Conservation (phyloP, 1,284 basidiomycete genomes). For the Trichosporon inkin region DNA sequence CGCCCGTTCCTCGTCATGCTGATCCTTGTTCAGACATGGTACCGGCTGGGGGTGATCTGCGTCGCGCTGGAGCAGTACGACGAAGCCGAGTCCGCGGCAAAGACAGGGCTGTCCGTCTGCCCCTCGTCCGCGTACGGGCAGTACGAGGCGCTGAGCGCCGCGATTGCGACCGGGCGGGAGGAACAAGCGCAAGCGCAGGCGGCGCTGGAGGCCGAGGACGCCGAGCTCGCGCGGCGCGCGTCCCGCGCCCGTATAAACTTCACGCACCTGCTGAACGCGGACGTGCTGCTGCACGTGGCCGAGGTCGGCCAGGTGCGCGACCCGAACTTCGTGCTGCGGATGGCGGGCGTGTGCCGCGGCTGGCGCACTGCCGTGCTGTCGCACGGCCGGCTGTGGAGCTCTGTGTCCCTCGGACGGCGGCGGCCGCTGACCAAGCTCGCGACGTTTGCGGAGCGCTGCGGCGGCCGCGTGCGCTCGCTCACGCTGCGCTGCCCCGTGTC, state of each 20-base stretch:
- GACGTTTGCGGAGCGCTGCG: constrained; percentile 25
- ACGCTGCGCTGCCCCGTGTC: constrained; percentile 5
- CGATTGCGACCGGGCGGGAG: neutral
- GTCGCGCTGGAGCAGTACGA: constrained; percentile 15
- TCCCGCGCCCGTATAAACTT: constrained; percentile 26
- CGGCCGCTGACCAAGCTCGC: constrained; percentile 22
- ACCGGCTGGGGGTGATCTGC: constrained; percentile 29
- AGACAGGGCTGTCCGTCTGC: neutral
- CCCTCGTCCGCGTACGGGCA: neutral
- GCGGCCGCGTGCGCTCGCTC: constrained; percentile 21
- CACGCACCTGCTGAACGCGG: constrained; percentile 29
- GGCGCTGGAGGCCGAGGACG: constrained; percentile 9
- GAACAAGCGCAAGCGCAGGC: neutral
- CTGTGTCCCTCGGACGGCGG: constrained; percentile 25
- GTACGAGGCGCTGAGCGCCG: neutral
- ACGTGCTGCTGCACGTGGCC: constrained; percentile 34
- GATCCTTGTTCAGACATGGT: constrained; percentile 34
- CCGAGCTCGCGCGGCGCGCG: neutral
- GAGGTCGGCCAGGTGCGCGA: constrained; percentile 25
- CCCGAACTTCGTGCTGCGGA: constrained; percentile 25
- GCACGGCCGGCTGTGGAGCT: constrained; percentile 28
- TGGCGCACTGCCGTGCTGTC: constrained; percentile 30
- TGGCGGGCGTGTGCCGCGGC: constrained; percentile 31
- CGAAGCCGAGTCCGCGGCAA: constrained; percentile 10
- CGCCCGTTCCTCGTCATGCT: no score